Base-by-base conservation (phyloP, 805 yeast genomes). In the Pichia eremophila region DNA sequence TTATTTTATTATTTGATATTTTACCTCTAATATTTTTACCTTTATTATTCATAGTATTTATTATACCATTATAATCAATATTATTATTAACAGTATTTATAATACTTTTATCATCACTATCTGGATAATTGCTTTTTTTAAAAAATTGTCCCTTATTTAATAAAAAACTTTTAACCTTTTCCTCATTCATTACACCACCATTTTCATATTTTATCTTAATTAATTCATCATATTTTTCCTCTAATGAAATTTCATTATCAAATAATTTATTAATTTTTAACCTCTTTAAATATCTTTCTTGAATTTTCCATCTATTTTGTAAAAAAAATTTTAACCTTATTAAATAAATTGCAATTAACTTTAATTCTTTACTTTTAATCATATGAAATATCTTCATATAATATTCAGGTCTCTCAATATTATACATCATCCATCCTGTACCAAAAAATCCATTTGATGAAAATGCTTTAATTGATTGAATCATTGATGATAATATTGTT, bases 361-460 rank as follows among this genome's bases (percentile, higher is more conserved):
- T 42, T 10, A 41, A 43, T 8, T 41, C 43, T 4, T 14, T 15
- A 10, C 22, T 32, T 32, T 34, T 17, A 18, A 51, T n/a, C 14
- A 41, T 37, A 9, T 35, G n/a, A 12, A 51, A 45, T 3, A 44
- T 14, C 9, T 18, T n/a, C 43, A 51, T 39, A 14, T 51, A 40
- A 17, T 9, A 22, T 9, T 37, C n/a, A 2, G 28, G 14, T 4
- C 35, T 38, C 18, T 12, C 15, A 15, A 46, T 22, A 11, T 28
- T 25, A 25, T 27, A 22, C 3, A 17, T 3, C 3, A 17, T 4
- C 45, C 49, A 38, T 8, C 41, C 46, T 10, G 46, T 27, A 3
- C 55, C 52, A 4, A 39, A 19, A 41, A 51, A 51, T 10, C 31
- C 40, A 31, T 39, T 51, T 8, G 46, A 29, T 6, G 53, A 43